phyloP scores from a whole-genome alignment of 257 asterid genomes.

The Fraxinus excelsior region DNA sequence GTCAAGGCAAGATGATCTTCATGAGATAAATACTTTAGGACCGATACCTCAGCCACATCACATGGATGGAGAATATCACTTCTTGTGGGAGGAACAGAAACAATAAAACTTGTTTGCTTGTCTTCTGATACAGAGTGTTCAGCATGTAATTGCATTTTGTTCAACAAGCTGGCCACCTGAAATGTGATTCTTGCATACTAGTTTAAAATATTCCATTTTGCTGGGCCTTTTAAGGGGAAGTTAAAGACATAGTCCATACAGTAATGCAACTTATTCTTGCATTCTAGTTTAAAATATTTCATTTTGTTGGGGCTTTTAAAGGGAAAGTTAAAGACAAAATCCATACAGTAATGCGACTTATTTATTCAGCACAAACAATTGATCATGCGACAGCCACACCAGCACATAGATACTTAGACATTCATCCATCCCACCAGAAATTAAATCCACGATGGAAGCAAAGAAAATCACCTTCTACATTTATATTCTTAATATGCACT shows the following conservation, averaged over 20 bases:
- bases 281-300: conserved; percentile 17
- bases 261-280: not conserved
- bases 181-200: conserved; percentile 22
- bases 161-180: conserved; percentile 72
- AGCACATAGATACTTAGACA: not conserved
- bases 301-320: not conserved
- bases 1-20: not conserved
- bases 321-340: not conserved
- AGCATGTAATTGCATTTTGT: conserved; percentile 85
- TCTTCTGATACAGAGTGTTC: conserved; percentile 49
- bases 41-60: conserved; percentile 92
- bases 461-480: not conserved
- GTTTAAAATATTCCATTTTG: conserved; percentile 9
- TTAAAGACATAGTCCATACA: too few species aligned
- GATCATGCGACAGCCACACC: not conserved
- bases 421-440: conserved; percentile 1
- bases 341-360: not conserved
- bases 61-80: conserved; percentile 97
- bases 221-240: not conserved
- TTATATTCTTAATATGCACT: not conserved
- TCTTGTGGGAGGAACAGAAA: conserved; percentile 89
- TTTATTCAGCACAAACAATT: not conserved
- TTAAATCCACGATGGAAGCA: not conserved
- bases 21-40: conserved; percentile 16
- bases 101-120: conserved; percentile 49